These are phyloP conservation scores for Colletotrichum liaoningense DNA, from an alignment of 2,329 filamentous ascomycete species.

Conservation along the genomic window DNA sequence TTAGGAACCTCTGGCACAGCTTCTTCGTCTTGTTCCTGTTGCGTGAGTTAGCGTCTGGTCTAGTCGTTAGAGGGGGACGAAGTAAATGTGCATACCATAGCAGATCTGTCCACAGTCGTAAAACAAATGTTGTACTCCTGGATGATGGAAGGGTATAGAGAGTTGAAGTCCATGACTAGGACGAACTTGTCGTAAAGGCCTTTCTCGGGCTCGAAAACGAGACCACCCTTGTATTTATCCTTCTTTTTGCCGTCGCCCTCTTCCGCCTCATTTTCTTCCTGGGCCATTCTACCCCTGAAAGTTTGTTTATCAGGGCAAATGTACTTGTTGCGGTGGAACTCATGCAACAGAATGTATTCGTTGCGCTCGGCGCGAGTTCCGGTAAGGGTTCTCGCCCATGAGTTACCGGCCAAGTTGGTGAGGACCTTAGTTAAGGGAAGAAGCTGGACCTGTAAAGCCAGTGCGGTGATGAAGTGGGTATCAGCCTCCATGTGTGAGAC, in stretches of 20 bases:
- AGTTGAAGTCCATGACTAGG: conserved; percentile 99
- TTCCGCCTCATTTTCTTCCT: conserved; percentile 78
- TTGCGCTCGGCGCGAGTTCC: conserved; percentile 97
- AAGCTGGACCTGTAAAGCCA: conserved; percentile 90
- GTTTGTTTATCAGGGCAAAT: conserved; percentile 96
- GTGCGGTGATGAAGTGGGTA: conserved; percentile 93
- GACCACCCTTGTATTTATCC: conserved; percentile 98
- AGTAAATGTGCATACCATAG: conserved; percentile 65
- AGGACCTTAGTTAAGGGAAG: conserved; percentile 93
- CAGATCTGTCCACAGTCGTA: conserved; percentile 88
- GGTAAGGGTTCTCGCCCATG: conserved; percentile 95
- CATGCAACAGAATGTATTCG: conserved; percentile 98
- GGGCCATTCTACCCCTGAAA: conserved; percentile 77
- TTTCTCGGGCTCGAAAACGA: conserved; percentile 98
- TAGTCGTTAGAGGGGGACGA: background rate
- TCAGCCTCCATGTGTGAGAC: conserved; percentile 94
- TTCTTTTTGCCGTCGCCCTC: conserved; percentile 91
- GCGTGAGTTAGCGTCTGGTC: conserved; percentile 43
- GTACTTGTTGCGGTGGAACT: conserved; percentile 96
- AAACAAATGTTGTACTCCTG: conserved; percentile 99
- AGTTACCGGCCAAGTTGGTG: conserved; percentile 97
- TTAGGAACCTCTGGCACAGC: conserved; percentile 87
- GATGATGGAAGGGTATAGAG: conserved; percentile 97
- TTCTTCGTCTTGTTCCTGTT: conserved; percentile 77
- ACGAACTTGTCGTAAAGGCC: conserved; percentile 98